These are phyloP conservation scores for Aspergillus sparsus DNA, from an alignment of 495 filamentous ascomycete species.

Conservation along the genomic window DNA sequence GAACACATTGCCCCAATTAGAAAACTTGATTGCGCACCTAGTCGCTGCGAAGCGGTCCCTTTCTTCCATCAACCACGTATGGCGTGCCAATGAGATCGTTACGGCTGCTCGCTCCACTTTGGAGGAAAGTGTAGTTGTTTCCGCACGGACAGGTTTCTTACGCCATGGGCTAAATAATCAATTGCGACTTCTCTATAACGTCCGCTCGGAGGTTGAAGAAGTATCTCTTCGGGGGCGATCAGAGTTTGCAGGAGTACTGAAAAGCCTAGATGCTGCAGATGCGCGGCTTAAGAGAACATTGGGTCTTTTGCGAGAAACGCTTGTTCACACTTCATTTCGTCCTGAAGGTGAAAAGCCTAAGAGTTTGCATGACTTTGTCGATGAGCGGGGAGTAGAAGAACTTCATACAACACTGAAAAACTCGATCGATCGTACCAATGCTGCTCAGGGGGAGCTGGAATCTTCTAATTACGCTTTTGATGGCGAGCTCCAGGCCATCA, in stretches of 20 bases:
- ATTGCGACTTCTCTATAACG: constrained; percentile 63
- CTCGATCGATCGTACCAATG: constrained; percentile 60
- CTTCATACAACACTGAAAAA: constrained; percentile 65
- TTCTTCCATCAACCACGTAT: constrained; percentile 79
- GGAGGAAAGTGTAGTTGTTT: constrained; percentile 76
- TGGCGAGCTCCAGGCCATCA: constrained; percentile 63
- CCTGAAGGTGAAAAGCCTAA: constrained; percentile 65
- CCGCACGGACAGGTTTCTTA: constrained; percentile 76
- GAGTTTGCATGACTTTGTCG: constrained; percentile 86
- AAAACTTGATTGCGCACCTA: constrained; percentile 77
- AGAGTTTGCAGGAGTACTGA: constrained; percentile 65
- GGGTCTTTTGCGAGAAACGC: constrained; percentile 64
- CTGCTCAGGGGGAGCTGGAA: constrained; percentile 57
- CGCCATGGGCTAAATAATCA: constrained; percentile 72
- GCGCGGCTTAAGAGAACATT: constrained; percentile 70
- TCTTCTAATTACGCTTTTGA: constrained; percentile 49
- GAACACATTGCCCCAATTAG: constrained; percentile 49
- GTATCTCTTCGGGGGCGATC: constrained; percentile 52
- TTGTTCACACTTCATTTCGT: constrained; percentile 73
- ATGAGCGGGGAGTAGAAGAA: constrained; percentile 72
- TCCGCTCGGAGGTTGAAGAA: constrained; percentile 62
- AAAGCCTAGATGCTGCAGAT: constrained; percentile 73
- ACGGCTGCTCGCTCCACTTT: constrained; percentile 71
- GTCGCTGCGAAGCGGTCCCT: constrained; percentile 88
- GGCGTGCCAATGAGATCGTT: constrained; percentile 85